phyloP scores from a whole-genome alignment of 2,329 filamentous ascomycete genomes.

The Moelleriella libera region DNA sequence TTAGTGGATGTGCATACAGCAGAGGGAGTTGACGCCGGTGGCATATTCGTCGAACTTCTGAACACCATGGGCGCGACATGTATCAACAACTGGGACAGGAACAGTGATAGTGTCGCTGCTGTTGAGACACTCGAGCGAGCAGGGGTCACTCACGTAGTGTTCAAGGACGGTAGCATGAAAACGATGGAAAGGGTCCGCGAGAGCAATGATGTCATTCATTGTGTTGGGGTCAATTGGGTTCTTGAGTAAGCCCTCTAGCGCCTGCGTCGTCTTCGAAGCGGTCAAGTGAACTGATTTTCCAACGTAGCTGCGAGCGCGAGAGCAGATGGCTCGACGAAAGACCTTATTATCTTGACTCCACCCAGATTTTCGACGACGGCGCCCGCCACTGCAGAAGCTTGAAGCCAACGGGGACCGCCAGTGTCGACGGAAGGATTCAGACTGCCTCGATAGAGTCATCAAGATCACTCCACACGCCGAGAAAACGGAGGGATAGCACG shows the following conservation, averaged over 20 bases:
- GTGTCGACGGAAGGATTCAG: constrained; percentile 52
- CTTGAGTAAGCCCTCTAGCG: constrained; percentile 55
- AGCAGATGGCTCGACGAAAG: constrained; percentile 64
- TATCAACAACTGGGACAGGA: constrained; percentile 65
- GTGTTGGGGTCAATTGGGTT: constrained; percentile 80
- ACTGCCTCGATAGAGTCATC: constrained; percentile 22
- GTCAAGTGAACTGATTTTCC: constrained; percentile 11
- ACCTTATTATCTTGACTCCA: constrained; percentile 54
- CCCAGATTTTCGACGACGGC: constrained; percentile 53
- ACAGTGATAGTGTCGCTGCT: constrained; percentile 25
- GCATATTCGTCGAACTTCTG: constrained; percentile 69
- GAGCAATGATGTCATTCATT: constrained; percentile 61
- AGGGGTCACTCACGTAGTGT: constrained; percentile 79
- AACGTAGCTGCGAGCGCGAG: constrained; percentile 54
- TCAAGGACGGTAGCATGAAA: constrained; percentile 70
- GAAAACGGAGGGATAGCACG: constrained; percentile 38
- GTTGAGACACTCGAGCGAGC: constrained; percentile 35
- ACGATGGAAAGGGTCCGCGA: constrained; percentile 71
- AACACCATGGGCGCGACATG: constrained; percentile 71
- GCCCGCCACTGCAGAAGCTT: constrained; percentile 65
- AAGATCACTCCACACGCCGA: constrained; percentile 30
- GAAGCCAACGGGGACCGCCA: constrained; percentile 59
- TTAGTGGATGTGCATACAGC: constrained; percentile 75
- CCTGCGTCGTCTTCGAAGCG: not conserved
- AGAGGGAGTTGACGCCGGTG: constrained; percentile 67